Evolutionary conservation across 805 yeast genomes (phyloP), one percentile per base, ranked within the genome.

Genomic region (Candida montana): DNA sequence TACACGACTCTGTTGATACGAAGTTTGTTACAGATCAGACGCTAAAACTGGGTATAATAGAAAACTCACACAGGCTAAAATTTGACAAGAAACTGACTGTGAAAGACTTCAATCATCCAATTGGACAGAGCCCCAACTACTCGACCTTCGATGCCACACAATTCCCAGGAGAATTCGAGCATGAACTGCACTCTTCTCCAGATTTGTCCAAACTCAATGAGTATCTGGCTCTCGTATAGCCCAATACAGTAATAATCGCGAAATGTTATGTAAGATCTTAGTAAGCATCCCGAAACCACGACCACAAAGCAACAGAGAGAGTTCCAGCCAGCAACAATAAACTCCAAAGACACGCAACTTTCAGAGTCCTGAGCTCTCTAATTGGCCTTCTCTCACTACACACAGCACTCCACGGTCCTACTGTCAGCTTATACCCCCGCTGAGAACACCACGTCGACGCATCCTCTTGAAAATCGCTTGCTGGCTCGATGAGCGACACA

Each of bases 101-200:
- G 10, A 52, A 49, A 37, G 58, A 55, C 35, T 55, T 55, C 35
- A 50, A 52, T 24, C 35, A 36, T 23, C 58, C 57, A n/a, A 43
- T 47, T 33, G 56, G 57, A 10, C 40, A 37, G 7, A 47, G 55
- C 39, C 45, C 41, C 2, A 55, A 48, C 31, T 50, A 30, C 23
- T 15, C 23, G 2, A 23, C 18, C 2, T 26, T 23, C 7, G 17
- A 15, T 2, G 33, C 35, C 10, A 9, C 27, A 2, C 28, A 40
- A 11, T 38, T 40, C 3, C 15, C 41, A 5, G 6, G 24, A 9
- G 27, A 6, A 3, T 3, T 30, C 11, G 33, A 19, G 7, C 7
- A 7, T 3, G 23, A 30, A 7, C 8, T 41, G 9, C 11, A 28
- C 6, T 8, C 10, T 2, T 10, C 13, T 7, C 41, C 41, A 18